Conservation (phyloP, 768 basidiomycete species). For the Lenzites betulinus region DNA sequence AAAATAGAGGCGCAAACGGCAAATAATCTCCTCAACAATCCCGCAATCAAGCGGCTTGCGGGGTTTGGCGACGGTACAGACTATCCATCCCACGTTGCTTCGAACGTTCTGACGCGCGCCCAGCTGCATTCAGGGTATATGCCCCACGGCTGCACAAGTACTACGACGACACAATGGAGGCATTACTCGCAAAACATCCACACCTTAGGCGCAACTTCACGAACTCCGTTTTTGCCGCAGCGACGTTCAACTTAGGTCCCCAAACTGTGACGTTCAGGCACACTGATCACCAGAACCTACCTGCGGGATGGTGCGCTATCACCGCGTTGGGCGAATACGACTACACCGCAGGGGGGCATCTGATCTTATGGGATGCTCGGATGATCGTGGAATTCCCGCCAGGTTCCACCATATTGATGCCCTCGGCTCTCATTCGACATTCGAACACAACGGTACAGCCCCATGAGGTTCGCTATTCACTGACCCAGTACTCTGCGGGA, state of each 20-base stretch:
- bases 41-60: too few species aligned
- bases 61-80: background rate
- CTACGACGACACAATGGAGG: too few species aligned
- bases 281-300: conserved; percentile 34
- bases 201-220: conserved; percentile 24
- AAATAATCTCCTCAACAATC: background rate
- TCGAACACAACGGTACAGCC: conserved; percentile 19
- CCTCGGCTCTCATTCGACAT: conserved; percentile 8
- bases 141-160: background rate
- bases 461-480: conserved; percentile 25
- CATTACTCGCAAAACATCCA: background rate
- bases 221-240: conserved; percentile 31
- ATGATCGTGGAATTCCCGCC: conserved; percentile 32
- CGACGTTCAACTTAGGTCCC: conserved; percentile 36
- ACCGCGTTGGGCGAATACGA: conserved; percentile 34
- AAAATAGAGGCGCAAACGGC: background rate
- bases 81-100: background rate
- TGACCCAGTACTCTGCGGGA: too few species aligned
- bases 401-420: conserved; percentile 32
- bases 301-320: conserved; percentile 38
- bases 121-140: background rate
- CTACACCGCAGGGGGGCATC: conserved; percentile 33
- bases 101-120: background rate
- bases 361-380: conserved; percentile 34
- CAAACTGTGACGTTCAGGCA: conserved; percentile 23